phyloP scores from a whole-genome alignment of 2,329 filamentous ascomycete genomes.

The Trichoderma simmonsii region DNA sequence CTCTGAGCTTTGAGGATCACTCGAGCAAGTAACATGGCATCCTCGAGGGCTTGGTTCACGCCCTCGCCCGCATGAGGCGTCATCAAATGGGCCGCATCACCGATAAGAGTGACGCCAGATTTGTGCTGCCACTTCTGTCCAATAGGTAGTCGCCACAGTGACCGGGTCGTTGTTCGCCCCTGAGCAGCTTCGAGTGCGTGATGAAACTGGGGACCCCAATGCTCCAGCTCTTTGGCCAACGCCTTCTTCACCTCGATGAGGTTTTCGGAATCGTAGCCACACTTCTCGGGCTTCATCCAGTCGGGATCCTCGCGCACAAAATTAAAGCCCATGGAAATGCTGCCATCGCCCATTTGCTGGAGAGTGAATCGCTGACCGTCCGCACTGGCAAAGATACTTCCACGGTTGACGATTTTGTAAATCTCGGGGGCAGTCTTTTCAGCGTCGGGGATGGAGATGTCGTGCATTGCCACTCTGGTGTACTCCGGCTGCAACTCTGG shows the following conservation, averaged over 20 bases:
- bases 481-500: conserved; percentile 42
- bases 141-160: conserved; percentile 53
- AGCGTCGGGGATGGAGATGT: conserved; percentile 41
- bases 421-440: conserved; percentile 43
- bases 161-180: conserved; percentile 39
- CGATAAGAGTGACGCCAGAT: conserved; percentile 13
- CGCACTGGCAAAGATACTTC: conserved; percentile 43
- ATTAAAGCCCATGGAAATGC: conserved; percentile 39
- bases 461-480: conserved; percentile 43
- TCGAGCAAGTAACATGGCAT: conserved; percentile 48
- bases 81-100: conserved; percentile 17
- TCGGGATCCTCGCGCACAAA: conserved; percentile 38
- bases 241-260: conserved; percentile 37
- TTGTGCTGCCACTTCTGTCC: conserved; percentile 34
- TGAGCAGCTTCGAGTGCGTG: conserved; percentile 41
- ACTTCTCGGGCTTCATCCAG: conserved; percentile 38
- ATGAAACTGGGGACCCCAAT: conserved; percentile 43
- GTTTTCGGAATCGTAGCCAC: conserved; percentile 43
- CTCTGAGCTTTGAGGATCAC: conserved; percentile 37
- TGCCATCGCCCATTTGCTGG: conserved; percentile 47
- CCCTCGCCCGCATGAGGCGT: conserved; percentile 29
- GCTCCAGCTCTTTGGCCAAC: conserved; percentile 37
- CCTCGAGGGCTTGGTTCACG: conserved; percentile 39
- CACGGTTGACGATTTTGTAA: conserved; percentile 44
- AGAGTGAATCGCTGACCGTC: conserved; percentile 41